Evolutionary conservation across 2,329 filamentous ascomycete species (phyloP).

Genomic region (Cylindrodendrum hubeiense): DNA sequence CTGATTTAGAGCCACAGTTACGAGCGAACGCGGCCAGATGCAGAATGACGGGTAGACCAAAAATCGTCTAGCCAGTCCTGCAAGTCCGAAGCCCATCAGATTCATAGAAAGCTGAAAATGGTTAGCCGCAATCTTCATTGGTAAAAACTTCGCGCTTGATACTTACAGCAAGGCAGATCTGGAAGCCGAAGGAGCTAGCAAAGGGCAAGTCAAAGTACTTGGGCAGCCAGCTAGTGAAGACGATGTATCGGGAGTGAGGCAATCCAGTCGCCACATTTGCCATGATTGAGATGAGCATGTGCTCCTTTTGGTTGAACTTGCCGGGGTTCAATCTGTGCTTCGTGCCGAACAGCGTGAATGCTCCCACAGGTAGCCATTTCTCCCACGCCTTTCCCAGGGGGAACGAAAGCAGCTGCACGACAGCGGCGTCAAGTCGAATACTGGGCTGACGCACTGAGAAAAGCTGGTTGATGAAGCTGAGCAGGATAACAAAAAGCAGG

Average conservation of each 20-base stretch:
- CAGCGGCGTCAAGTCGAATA: conserved; percentile 63
- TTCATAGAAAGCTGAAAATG: conserved; percentile 32
- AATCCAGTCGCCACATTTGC: conserved; percentile 36
- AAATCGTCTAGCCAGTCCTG: conserved; percentile 63
- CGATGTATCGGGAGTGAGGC: conserved; percentile 38
- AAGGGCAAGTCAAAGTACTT: conserved; percentile 41
- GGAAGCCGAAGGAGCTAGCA: conserved; percentile 47
- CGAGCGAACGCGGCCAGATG: conserved; percentile 50
- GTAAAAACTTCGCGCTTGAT: rapidly evolving
- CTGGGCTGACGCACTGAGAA: conserved; percentile 66
- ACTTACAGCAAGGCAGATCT: conserved; percentile 44
- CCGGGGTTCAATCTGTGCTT: conserved; percentile 64
- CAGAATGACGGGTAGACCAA: conserved; percentile 60
- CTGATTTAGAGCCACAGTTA: conserved; percentile 37
- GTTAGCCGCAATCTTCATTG: no score
- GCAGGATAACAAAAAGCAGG: conserved; percentile 57
- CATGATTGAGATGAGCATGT: conserved; percentile 70
- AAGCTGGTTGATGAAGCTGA: conserved; percentile 65
- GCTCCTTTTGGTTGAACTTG: conserved; percentile 69
- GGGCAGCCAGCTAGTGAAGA: conserved; percentile 39
- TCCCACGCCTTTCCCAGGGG: conserved; percentile 61
- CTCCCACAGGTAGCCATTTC: conserved; percentile 58
- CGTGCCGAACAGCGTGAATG: conserved; percentile 55
- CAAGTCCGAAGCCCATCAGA: conserved; percentile 67
- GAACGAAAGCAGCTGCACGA: conserved; percentile 64